Evolutionary conservation across 768 basidiomycete genomes (phyloP).

Genomic region (Mycena galericulata): DNA sequence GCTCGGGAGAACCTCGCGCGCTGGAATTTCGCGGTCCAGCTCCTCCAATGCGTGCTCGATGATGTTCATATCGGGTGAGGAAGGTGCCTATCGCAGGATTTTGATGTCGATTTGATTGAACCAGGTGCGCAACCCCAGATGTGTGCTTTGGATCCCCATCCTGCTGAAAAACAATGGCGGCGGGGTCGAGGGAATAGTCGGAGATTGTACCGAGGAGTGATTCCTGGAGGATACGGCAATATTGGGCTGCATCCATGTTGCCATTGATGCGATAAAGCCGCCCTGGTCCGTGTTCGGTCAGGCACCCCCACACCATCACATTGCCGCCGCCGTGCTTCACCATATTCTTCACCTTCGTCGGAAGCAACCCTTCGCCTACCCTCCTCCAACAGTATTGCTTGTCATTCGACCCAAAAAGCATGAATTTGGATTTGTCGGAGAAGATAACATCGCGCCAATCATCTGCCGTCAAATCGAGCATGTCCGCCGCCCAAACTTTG

Average conservation of each 20-base stretch:
- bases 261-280: slow-evolving; percentile 20
- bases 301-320: slow-evolving; percentile 38
- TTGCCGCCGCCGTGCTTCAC: slow-evolving; percentile 42
- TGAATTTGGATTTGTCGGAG: slow-evolving; percentile 43
- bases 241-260: slow-evolving; percentile 18
- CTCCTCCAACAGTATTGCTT: slow-evolving; percentile 37
- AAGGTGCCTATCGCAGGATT: slow-evolving; percentile 37
- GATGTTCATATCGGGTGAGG: slow-evolving; percentile 44
- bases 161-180: slow-evolving; percentile 24
- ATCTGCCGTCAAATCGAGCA: background rate
- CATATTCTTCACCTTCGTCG: slow-evolving; percentile 29
- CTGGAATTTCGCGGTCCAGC: slow-evolving; percentile 28
- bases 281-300: slow-evolving; percentile 8
- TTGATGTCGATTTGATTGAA: slow-evolving; percentile 32
- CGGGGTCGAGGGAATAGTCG: slow-evolving; percentile 3
- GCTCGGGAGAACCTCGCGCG: slow-evolving; percentile 21
- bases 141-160: slow-evolving; percentile 26
- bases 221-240: slow-evolving; percentile 15
- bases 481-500: background rate
- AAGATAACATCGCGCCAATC: slow-evolving; percentile 25
- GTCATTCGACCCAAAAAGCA: slow-evolving; percentile 41
- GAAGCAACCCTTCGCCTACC: slow-evolving; percentile 29
- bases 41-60: slow-evolving; percentile 43
- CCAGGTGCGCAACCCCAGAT: slow-evolving; percentile 32
- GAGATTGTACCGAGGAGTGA: slow-evolving; percentile 12